Evolutionary conservation across 371 early-diverging fungal genomes (phyloP).

Genomic region (Mortierella sp.): DNA sequence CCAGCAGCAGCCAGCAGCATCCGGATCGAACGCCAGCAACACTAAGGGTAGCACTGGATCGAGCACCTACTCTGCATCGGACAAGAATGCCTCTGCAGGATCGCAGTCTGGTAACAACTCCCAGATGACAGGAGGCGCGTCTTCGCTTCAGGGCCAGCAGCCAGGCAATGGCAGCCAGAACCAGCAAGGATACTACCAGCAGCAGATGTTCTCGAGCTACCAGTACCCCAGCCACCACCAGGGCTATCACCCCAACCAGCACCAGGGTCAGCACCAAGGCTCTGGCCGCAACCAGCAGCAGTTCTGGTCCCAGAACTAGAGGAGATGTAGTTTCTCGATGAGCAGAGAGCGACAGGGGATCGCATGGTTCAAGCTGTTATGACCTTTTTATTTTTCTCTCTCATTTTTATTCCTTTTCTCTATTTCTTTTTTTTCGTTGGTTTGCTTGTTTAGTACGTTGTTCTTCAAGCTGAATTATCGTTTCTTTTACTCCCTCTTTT

Average conservation of each 20-base stretch:
- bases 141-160: slow-evolving; percentile 60
- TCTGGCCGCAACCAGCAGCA: slow-evolving; percentile 47
- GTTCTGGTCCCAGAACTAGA: slow-evolving; percentile 55
- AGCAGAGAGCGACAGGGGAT: neutral
- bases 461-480: neutral
- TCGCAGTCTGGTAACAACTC: slow-evolving; percentile 37
- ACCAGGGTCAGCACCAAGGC: slow-evolving; percentile 53
- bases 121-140: slow-evolving; percentile 55
- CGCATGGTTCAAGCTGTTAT: no score
- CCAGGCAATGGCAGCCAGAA: slow-evolving; percentile 33
- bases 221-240: slow-evolving; percentile 52
- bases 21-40: slow-evolving; percentile 24
- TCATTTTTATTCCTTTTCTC: neutral
- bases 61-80: slow-evolving; percentile 30
- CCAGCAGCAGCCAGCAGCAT: slow-evolving; percentile 28
- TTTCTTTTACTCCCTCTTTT: neutral
- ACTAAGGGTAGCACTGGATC: slow-evolving; percentile 24
- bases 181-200: slow-evolving; percentile 51
- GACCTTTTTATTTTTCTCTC: neutral
- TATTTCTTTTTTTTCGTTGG: neutral
- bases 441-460: neutral
- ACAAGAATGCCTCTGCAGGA: slow-evolving; percentile 22
- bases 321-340: slow-evolving; percentile 60
- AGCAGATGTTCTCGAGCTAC: slow-evolving; percentile 53
- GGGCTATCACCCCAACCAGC: slow-evolving; percentile 46